A percentile compares a stretch with the other conserved stretches of the same genome.
Evolutionary conservation across 768 basidiomycete genomes (phyloP).

Genomic region (Lactarius indigo): DNA sequence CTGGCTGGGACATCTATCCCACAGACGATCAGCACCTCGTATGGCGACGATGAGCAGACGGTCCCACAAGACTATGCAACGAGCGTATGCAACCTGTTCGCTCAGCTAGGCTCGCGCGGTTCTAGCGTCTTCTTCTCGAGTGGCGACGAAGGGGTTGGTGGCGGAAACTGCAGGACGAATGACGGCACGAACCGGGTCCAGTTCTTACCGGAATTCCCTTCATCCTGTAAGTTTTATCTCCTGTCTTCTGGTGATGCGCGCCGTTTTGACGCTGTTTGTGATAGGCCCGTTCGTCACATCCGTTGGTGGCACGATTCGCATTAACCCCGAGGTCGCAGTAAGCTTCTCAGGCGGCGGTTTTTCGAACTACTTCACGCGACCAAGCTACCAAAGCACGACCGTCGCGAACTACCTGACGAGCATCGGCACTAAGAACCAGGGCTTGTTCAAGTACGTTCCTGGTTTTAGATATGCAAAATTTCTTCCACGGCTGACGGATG

Average conservation of each 20-base stretch:
- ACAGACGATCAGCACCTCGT: conserved; percentile 59
- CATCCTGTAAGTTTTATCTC: conserved; percentile 34
- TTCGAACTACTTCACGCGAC: conserved; percentile 40
- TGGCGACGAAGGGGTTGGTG: conserved; percentile 64
- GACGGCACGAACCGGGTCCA: conserved; percentile 32
- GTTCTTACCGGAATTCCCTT: conserved; percentile 40
- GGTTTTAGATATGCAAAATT: conserved; percentile 2
- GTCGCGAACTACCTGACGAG: conserved; percentile 32
- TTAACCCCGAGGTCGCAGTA: conserved; percentile 58
- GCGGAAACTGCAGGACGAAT: conserved; percentile 46
- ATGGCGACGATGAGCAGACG: conserved; percentile 54
- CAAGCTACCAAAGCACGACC: conserved; percentile 31
- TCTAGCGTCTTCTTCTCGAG: conserved; percentile 60
- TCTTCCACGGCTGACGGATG: not conserved
- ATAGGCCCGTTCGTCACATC: conserved; percentile 57
- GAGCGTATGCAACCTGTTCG: conserved; percentile 59
- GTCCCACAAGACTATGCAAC: conserved; percentile 59
- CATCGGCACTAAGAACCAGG: conserved; percentile 46
- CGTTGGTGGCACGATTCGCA: conserved; percentile 54
- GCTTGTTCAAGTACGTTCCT: conserved; percentile 49
- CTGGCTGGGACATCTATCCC: conserved; percentile 45
- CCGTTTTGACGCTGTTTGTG: not conserved
- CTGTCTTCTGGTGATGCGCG: no score
- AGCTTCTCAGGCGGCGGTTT: conserved; percentile 71
- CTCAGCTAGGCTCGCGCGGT: conserved; percentile 57